phyloP scores from a whole-genome alignment of 2,329 filamentous ascomycete species.

The Aspergillus luchuensis region DNA sequence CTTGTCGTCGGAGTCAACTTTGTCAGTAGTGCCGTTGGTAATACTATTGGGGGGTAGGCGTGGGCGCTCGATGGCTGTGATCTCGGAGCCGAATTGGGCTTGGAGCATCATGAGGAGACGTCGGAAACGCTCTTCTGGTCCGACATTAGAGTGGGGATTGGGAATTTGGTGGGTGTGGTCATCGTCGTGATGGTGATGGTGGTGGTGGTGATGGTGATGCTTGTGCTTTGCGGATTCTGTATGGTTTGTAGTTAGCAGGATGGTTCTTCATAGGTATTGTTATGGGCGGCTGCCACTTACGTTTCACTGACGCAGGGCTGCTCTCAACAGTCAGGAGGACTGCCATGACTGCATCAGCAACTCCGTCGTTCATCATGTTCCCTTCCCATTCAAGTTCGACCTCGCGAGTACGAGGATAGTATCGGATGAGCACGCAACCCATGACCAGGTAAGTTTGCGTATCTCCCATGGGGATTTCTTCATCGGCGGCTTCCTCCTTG shows the following conservation, averaged over 20 bases:
- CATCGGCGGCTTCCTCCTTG: conserved; percentile 47
- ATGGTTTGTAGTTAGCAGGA: background rate
- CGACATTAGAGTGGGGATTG: conserved; percentile 74
- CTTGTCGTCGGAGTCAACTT: conserved; percentile 15
- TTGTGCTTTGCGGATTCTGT: conserved; percentile 63
- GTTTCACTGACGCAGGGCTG: conserved; percentile 90
- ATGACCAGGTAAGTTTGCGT: conserved; percentile 67
- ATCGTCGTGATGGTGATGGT: conserved; percentile 52
- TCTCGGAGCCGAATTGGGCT: conserved; percentile 89
- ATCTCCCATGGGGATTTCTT: conserved; percentile 45
- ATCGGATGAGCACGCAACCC: conserved; percentile 84
- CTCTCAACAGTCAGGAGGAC: conserved; percentile 90
- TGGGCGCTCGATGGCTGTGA: conserved; percentile 73
- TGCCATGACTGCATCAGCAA: conserved; percentile 95
- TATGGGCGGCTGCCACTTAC: conserved; percentile 46
- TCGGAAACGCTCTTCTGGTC: conserved; percentile 74
- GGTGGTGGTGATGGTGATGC: conserved; percentile 57
- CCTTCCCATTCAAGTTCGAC: conserved; percentile 96
- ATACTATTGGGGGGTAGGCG: conserved; percentile 40
- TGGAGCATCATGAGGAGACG: conserved; percentile 95
- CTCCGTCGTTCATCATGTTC: conserved; percentile 95
- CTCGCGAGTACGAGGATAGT: conserved; percentile 69
- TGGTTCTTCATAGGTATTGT: too few relatives aligned
- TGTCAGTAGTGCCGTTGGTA: conserved; percentile 19
- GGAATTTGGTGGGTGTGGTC: conserved; percentile 48